Evolutionary conservation across 2,329 filamentous ascomycete genomes (phyloP).

Genomic region (Aotearoamyces nothofagi): DNA sequence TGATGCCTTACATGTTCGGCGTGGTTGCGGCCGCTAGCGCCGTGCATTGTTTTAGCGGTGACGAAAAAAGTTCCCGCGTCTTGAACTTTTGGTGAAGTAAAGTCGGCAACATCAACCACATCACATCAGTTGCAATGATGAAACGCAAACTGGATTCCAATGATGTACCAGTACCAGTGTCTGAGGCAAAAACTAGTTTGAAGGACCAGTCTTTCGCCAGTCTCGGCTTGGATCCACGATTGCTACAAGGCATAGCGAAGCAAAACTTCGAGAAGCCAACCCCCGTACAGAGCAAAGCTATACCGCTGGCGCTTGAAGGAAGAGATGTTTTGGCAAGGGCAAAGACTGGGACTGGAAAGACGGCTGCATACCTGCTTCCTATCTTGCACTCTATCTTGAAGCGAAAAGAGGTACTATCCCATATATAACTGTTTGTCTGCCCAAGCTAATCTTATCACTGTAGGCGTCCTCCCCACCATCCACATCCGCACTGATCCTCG

Average conservation of each 20-base stretch:
- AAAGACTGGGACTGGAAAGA: conserved; percentile 94
- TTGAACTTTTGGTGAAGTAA: too few relatives aligned
- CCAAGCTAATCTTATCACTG: conserved; percentile 7
- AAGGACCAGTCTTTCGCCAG: conserved; percentile 46
- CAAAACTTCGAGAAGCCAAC: conserved; percentile 79
- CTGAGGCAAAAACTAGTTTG: conserved; percentile 16
- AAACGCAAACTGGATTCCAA: conserved; percentile 47
- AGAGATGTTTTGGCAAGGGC: conserved; percentile 84
- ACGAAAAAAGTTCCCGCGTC: too few relatives aligned
- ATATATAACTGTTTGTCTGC: too few relatives aligned
- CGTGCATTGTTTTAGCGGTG: too few relatives aligned
- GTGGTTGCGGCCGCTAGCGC: too few relatives aligned
- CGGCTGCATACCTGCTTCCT: conserved; percentile 85
- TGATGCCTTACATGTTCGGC: too few relatives aligned
- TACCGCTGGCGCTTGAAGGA: conserved; percentile 75
- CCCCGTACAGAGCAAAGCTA: conserved; percentile 73
- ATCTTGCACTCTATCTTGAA: conserved; percentile 74
- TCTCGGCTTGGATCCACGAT: conserved; percentile 67
- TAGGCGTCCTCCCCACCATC: conserved; percentile 33
- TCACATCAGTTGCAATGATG: conserved; percentile 23
- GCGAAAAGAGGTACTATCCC: conserved; percentile 55
- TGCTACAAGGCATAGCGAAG: conserved; percentile 73
- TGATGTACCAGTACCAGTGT: conserved; percentile 28
- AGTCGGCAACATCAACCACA: conserved; percentile 3
- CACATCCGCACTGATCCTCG: conserved; percentile 72